Percentiles rank a stretch among this genome's conserved stretches.
phyloP scores from a whole-genome alignment of 768 basidiomycete species.

The Rhodotorula diobovata region DNA sequence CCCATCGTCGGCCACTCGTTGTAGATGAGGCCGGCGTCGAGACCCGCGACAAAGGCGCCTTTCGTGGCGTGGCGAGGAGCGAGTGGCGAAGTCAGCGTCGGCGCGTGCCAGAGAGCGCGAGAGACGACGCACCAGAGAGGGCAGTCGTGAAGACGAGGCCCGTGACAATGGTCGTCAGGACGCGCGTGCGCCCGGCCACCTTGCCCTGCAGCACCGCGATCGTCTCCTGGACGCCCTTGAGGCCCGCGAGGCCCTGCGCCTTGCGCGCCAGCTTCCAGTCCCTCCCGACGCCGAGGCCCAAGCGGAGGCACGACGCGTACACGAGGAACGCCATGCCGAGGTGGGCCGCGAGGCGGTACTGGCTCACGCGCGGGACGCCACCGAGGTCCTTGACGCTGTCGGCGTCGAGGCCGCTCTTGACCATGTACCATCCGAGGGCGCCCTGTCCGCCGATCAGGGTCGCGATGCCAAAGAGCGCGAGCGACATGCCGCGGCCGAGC shows the following conservation, averaged over 20 bases:
- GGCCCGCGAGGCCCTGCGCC: slow-evolving; percentile 26
- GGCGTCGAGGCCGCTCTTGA: slow-evolving; percentile 87
- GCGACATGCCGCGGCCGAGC: slow-evolving; percentile 61
- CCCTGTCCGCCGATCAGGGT: slow-evolving; percentile 86
- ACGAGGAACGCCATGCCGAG: slow-evolving; percentile 83
- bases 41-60: slow-evolving; percentile 97
- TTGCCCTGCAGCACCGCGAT: slow-evolving; percentile 57
- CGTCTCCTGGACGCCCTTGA: slow-evolving; percentile 47
- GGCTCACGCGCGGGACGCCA: slow-evolving; percentile 88
- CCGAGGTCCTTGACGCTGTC: slow-evolving; percentile 72
- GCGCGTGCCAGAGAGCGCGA: neutral
- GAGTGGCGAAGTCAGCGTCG: neutral
- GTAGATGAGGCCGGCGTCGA: slow-evolving; percentile 94
- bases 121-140: slow-evolving; percentile 65
- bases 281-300: slow-evolving; percentile 68
- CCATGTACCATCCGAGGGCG: slow-evolving; percentile 98
- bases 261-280: slow-evolving; percentile 66
- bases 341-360: slow-evolving; percentile 93
- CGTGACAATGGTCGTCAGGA: slow-evolving; percentile 60
- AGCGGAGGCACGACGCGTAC: slow-evolving; percentile 84
- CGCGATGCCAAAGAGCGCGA: slow-evolving; percentile 67
- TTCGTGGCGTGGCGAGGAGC: neutral
- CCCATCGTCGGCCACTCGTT: slow-evolving; percentile 95
- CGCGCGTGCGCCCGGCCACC: slow-evolving; percentile 58
- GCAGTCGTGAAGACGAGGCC: slow-evolving; percentile 85